Evolutionary conservation across 2,329 filamentous ascomycete genomes (phyloP).

Genomic region (Colletotrichum ledebouriae): DNA sequence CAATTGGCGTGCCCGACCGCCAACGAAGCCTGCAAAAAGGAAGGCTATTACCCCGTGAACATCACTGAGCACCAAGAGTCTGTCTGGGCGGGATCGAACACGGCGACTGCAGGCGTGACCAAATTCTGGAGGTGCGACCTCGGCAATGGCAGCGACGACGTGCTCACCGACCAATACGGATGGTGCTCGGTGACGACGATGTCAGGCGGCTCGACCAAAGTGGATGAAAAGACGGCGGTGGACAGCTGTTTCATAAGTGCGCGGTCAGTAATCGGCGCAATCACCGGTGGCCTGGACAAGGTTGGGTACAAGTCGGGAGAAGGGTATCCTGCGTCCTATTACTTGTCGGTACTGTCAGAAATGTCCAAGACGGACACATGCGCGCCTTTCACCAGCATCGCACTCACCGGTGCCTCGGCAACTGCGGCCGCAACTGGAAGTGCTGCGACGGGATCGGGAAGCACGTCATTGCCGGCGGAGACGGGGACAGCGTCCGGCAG

Average conservation of each 20-base stretch:
- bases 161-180: constrained; percentile 20
- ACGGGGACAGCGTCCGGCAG: constrained; percentile 8
- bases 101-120: constrained; percentile 26
- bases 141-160: constrained; percentile 3
- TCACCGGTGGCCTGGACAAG: constrained; percentile 34
- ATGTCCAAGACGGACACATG: constrained; percentile 12
- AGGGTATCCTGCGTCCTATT: constrained; percentile 4
- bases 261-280: constrained; percentile 27
- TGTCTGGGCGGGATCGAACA: constrained; percentile 31
- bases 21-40: constrained; percentile 21
- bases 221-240: constrained; percentile 10
- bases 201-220: background rate
- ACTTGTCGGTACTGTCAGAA: constrained; percentile 6
- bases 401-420: constrained; percentile 8
- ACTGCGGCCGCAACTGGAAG: background rate
- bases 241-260: constrained; percentile 29
- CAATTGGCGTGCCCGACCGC: constrained; percentile 26
- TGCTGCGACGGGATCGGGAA: constrained; percentile 3
- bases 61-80: constrained; percentile 23
- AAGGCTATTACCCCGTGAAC: constrained; percentile 32
- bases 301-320: background rate
- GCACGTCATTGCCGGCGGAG: constrained; percentile 5
- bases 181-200: constrained; percentile 28
- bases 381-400: constrained; percentile 11
- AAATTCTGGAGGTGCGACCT: constrained; percentile 31